These are phyloP conservation scores for Agrocybe pediades DNA, from an alignment of 768 basidiomycete species.

Conservation along the genomic window DNA sequence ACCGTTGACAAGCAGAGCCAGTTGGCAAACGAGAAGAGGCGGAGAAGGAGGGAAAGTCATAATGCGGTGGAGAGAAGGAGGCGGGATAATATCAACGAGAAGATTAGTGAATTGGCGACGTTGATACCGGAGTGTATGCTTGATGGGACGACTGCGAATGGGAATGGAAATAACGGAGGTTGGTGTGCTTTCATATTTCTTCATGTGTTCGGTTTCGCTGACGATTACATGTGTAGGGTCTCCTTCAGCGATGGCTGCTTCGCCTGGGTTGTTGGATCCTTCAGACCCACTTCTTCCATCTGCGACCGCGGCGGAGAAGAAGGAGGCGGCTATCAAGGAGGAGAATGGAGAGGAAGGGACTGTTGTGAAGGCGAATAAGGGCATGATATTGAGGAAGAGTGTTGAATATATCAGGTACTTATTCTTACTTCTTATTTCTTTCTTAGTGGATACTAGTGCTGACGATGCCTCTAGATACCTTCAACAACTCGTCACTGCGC, in stretches of 20 bases:
- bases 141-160: slow-evolving; percentile 34
- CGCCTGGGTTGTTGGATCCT: slow-evolving; percentile 13
- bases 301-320: background rate
- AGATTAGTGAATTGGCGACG: slow-evolving; percentile 87
- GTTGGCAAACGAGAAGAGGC: slow-evolving; percentile 79
- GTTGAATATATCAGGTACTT: slow-evolving; percentile 66
- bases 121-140: slow-evolving; percentile 87
- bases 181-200: slow-evolving; percentile 5
- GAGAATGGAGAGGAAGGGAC: slow-evolving; percentile 34
- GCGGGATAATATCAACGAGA: slow-evolving; percentile 94
- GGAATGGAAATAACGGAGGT: slow-evolving; percentile 18
- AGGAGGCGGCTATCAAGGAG: slow-evolving; percentile 12
- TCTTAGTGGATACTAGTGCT: background rate
- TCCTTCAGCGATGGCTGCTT: slow-evolving; percentile 8
- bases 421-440: background rate
- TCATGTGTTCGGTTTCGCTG: background rate
- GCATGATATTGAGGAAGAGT: slow-evolving; percentile 87
- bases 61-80: slow-evolving; percentile 90
- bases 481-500: slow-evolving; percentile 82
- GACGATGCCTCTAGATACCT: slow-evolving; percentile 53
- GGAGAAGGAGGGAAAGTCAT: slow-evolving; percentile 81
- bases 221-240: slow-evolving; percentile 3
- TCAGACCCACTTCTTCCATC: slow-evolving; percentile 3
- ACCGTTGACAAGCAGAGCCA: slow-evolving; percentile 50
- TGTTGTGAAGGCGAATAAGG: slow-evolving; percentile 90